Conservation (phyloP, 1,139 yeast genomes). For the Lodderomyces margitis region DNA sequence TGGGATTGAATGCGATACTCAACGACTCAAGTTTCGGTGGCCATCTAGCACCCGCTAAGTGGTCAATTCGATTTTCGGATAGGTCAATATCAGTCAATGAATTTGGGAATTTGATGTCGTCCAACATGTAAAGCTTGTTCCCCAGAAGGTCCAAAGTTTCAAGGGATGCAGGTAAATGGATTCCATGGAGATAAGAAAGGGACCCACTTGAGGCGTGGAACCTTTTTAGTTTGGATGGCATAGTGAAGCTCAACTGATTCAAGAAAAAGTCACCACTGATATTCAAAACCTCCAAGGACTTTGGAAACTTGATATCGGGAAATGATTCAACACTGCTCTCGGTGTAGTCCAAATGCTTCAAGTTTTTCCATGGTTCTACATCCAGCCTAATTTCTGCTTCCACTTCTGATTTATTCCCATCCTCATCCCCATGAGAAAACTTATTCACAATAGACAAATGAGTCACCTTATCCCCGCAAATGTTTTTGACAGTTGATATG, state of each 20-base stretch:
- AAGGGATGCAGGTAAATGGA: conserved; percentile 33
- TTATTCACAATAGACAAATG: conserved; percentile 43
- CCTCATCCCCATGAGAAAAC: conserved; percentile 35
- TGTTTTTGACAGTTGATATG: conserved; percentile 22
- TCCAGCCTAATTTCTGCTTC: conserved; percentile 44
- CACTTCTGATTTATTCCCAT: conserved; percentile 36
- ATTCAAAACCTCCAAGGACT: conserved; percentile 36
- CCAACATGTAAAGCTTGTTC: conserved; percentile 41
- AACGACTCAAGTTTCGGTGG: conserved; percentile 33
- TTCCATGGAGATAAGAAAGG: conserved; percentile 36
- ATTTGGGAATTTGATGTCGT: conserved; percentile 40
- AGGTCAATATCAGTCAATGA: conserved; percentile 32
- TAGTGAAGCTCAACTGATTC: conserved; percentile 43
- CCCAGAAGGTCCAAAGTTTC: conserved; percentile 35
- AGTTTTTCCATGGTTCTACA: conserved; percentile 34
- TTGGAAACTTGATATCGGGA: conserved; percentile 44
- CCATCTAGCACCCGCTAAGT: conserved; percentile 37
- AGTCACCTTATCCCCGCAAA: conserved; percentile 29
- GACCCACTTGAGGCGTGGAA: conserved; percentile 38
- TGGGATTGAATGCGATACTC: conserved; percentile 40
- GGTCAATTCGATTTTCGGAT: conserved; percentile 43
- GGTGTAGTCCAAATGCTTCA: conserved; percentile 38
- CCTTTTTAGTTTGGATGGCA: conserved; percentile 34
- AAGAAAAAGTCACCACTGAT: conserved; percentile 43
- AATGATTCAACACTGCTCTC: conserved; percentile 38